phyloP scores from a whole-genome alignment of 2,329 filamentous ascomycete species.

The Aspergillus sp. region DNA sequence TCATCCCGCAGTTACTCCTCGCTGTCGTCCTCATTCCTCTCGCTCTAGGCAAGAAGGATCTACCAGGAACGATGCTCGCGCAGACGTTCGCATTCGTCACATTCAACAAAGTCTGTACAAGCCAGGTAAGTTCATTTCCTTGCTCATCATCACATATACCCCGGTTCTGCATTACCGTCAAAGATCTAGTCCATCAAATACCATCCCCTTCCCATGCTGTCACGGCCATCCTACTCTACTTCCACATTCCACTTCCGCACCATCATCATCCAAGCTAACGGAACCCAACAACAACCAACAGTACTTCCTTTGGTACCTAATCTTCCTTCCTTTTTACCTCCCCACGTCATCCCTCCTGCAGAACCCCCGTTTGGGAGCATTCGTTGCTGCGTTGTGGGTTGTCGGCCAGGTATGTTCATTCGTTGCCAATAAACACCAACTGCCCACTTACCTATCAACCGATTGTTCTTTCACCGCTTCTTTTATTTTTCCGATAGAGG shows the following conservation, averaged over 20 bases:
- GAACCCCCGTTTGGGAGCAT: slow-evolving; percentile 60
- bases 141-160: neutral
- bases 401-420: slow-evolving; percentile 58
- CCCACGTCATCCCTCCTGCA: slow-evolving; percentile 72
- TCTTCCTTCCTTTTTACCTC: slow-evolving; percentile 89
- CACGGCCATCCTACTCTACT: too few species aligned
- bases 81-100: slow-evolving; percentile 97
- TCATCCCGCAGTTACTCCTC: slow-evolving; percentile 81
- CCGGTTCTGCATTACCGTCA: too few species aligned
- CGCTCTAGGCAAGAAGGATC: slow-evolving; percentile 73
- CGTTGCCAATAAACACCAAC: too few species aligned
- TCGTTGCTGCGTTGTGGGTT: slow-evolving; percentile 72
- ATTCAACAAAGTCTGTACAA: slow-evolving; percentile 99
- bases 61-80: slow-evolving; percentile 82
- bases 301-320: slow-evolving; percentile 99
- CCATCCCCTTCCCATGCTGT: too few species aligned
- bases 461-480: neutral
- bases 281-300: slow-evolving; percentile 37
- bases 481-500: neutral
- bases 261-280: neutral
- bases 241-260: neutral
- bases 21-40: slow-evolving; percentile 75
- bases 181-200: too few species aligned
- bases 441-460: neutral
- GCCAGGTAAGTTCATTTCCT: slow-evolving; percentile 64